These are phyloP conservation scores for Exobasidium rhododendri DNA, from an alignment of 1,284 basidiomycete genomes.

Conservation along the genomic window DNA sequence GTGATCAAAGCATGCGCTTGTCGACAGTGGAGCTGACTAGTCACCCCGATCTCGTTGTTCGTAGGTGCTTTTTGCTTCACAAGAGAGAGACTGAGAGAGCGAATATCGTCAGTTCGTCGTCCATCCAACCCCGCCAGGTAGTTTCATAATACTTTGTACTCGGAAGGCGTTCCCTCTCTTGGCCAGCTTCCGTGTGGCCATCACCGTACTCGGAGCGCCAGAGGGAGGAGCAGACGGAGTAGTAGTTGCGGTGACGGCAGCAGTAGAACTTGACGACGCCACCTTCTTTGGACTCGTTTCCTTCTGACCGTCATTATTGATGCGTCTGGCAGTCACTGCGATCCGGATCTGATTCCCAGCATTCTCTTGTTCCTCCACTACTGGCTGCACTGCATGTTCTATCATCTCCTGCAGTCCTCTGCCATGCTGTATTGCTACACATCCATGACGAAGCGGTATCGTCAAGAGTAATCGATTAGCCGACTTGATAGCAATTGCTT, in stretches of 20 bases:
- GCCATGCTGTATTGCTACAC: background rate
- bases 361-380: background rate
- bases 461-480: background rate
- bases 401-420: background rate
- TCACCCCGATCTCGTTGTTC: too few species aligned
- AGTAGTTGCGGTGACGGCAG: too few species aligned
- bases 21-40: too few species aligned
- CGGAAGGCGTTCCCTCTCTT: background rate
- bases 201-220: too few species aligned
- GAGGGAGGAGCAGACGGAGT: too few species aligned
- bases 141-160: background rate
- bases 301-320: background rate
- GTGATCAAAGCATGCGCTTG: too few species aligned
- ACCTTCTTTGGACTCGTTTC: too few species aligned
- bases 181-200: background rate
- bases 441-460: background rate
- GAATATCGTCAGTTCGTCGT: background rate
- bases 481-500: background rate
- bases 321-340: background rate
- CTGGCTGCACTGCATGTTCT: background rate
- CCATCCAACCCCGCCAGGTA: background rate
- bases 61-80: constrained; percentile 1
- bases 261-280: too few species aligned
- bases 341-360: background rate
- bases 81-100: background rate